Conservation (phyloP, 192 early-diverging fungal species). For the Rhizophagus prolifer region DNA sequence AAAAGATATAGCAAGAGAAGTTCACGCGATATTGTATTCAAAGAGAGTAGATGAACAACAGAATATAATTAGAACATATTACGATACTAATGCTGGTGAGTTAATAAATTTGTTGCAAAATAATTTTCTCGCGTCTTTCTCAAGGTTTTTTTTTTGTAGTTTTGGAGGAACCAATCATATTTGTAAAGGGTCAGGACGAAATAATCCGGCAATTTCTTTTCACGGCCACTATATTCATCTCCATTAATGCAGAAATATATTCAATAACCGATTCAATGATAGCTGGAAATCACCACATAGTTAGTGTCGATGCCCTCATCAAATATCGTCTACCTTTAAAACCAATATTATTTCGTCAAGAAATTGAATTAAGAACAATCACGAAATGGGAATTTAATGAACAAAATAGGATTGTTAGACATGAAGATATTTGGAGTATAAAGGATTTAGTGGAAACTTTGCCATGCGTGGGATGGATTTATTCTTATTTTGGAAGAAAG, state of each 20-base stretch:
- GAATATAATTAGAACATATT: not conserved
- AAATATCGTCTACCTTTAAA: constrained; percentile 17
- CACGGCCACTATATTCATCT: not conserved
- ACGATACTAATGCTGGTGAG: not conserved
- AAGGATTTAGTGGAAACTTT: constrained; percentile 19
- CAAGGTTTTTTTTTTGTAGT: not conserved
- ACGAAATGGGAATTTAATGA: constrained; percentile 21
- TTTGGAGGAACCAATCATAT: constrained; percentile 16
- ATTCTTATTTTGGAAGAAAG: constrained; percentile 10
- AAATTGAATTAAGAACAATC: constrained; percentile 9
- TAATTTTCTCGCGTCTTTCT: not conserved
- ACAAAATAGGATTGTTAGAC: constrained; percentile 22
- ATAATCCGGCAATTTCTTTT: constrained; percentile 19
- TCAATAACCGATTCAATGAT: constrained; percentile 1
- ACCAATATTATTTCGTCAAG: not conserved
- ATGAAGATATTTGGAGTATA: constrained; percentile 30
- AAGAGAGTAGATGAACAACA: not conserved
- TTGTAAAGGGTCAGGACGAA: not conserved
- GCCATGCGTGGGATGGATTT: constrained; percentile 21
- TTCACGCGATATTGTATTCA: constrained; percentile 1
- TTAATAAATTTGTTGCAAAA: not conserved
- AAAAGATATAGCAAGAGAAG: constrained; percentile 1
- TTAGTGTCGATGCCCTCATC: constrained; percentile 13
- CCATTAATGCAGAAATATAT: constrained; percentile 7
- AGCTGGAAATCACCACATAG: constrained; percentile 8